These are phyloP conservation scores for Penicillium oxalicum DNA, from an alignment of 2,329 filamentous ascomycete species.

Conservation along the genomic window DNA sequence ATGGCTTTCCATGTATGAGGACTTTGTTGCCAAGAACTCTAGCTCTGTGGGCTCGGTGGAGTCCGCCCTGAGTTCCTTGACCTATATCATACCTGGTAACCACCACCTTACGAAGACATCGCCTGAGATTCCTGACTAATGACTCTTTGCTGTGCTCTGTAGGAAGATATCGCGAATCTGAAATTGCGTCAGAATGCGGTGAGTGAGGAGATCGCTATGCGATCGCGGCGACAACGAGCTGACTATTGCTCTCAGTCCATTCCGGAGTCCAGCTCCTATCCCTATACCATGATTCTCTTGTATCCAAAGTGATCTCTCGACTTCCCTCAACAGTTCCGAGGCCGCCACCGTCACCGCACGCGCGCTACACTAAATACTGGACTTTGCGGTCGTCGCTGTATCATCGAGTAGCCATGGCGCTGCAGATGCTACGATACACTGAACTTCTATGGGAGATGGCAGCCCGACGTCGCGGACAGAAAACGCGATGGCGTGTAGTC, in stretches of 20 bases:
- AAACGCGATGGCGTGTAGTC: conserved; percentile 76
- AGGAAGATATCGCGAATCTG: conserved; percentile 62
- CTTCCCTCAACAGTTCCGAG: conserved; percentile 48
- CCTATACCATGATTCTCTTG: conserved; percentile 84
- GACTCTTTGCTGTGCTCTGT: not conserved
- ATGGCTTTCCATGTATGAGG: conserved; percentile 42
- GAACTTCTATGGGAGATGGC: conserved; percentile 97
- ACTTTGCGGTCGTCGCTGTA: conserved; percentile 62
- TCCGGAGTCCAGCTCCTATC: conserved; percentile 84
- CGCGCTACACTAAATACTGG: conserved; percentile 61
- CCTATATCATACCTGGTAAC: conserved; percentile 83
- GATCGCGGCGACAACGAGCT: conserved; percentile 12
- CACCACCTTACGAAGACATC: not conserved
- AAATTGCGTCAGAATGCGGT: conserved; percentile 41
- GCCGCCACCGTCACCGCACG: conserved; percentile 52
- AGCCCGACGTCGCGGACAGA: conserved; percentile 75
- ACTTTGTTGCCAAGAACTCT: conserved; percentile 92
- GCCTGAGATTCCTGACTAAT: not conserved
- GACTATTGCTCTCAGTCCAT: conserved; percentile 52
- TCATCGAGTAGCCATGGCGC: conserved; percentile 68
- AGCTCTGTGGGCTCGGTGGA: conserved; percentile 93
- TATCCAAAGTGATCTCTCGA: conserved; percentile 58
- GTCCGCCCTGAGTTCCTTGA: conserved; percentile 82
- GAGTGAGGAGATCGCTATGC: conserved; percentile 8
- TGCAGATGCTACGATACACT: conserved; percentile 91